Evolutionary conservation across 139 green algal genomes (phyloP).

Genomic region (Helicosporidium sp.): DNA sequence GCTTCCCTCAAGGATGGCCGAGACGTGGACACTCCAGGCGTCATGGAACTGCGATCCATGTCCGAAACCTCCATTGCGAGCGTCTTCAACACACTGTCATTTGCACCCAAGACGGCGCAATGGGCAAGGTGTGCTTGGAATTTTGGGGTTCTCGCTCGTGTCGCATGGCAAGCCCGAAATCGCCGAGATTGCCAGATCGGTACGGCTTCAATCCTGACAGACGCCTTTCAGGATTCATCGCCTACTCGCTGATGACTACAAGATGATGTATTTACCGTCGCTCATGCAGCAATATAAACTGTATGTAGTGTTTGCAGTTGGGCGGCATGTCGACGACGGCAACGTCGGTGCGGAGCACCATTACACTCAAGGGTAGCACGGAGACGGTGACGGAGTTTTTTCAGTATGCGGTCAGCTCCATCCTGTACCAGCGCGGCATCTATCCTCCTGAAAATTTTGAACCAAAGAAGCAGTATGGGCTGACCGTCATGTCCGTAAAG

Average conservation of each 20-base stretch:
- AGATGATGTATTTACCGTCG: neutral
- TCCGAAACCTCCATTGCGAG: no score
- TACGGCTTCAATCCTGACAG: no score
- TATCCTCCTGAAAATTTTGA: conserved; percentile 80
- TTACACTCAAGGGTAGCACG: conserved; percentile 70
- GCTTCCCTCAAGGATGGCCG: no score
- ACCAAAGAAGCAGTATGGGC: conserved; percentile 70
- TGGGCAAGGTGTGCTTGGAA: no score
- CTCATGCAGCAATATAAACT: neutral
- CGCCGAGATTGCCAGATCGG: no score
- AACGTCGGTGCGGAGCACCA: conserved; percentile 35
- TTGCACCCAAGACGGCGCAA: no score
- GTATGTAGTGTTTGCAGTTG: neutral
- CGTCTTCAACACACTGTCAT: no score
- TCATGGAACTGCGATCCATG: no score
- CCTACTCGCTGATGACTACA: neutral
- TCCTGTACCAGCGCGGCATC: conserved; percentile 90
- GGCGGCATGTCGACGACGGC: neutral
- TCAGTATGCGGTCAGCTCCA: conserved; percentile 71
- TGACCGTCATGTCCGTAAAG: conserved; percentile 65
- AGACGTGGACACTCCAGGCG: no score
- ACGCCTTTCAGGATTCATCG: no score
- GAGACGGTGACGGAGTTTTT: conserved; percentile 87
- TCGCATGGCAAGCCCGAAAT: no score
- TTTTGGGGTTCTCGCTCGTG: no score